Base-by-base conservation (phyloP, 2,329 filamentous ascomycete species). In the Elsinoe batatas region DNA sequence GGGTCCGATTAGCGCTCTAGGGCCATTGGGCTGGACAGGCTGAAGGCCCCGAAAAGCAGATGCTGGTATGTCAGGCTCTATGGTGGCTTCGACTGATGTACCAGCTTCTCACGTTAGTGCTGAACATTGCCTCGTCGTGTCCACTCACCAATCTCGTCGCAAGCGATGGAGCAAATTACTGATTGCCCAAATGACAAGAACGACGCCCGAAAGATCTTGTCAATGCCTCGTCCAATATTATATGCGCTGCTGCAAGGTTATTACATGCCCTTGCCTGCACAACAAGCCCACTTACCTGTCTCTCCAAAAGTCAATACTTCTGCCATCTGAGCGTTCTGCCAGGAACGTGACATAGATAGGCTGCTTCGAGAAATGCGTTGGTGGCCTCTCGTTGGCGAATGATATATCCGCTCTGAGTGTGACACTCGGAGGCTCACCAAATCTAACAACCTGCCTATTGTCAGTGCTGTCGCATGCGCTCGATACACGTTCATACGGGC, bases 131-230 rank as follows among this genome's bases (percentile, higher is more conserved):
- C 12, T 12, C n/a, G 33, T 11, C 7, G 15, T 11, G 5, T 10
- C 13, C 33, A 13, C 70, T 59, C 67, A 80, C 79, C 88, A 63
- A 97, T 85, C 42, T 89, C 84, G 70, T 96, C 91, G 61, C 91
- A 97, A 68, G 88, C 87, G 49, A 91, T 75, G 64, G 84, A 81
- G 58, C 83, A 88, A 20, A 76, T 76, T 33, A 93, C 79, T 2
- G 76, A 71, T 56, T 85, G 79, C 15, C 79, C 77, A 0, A 74
- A 66, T 3, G 72, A 72, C 1, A 68, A 76, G 17, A 89, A 66
- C 0, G 79, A 71, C 1, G 83, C 79, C 17, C 71, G 79, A 59
- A 85, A 84, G 0, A 74, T 68, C 1, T 90, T 65, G 8, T 83
- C 78, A 20, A 84, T 79, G 0, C 77, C 78, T 4, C 75, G 76